Conservation (phyloP, 768 basidiomycete genomes). For the Sporobolomyces pararoseus region DNA sequence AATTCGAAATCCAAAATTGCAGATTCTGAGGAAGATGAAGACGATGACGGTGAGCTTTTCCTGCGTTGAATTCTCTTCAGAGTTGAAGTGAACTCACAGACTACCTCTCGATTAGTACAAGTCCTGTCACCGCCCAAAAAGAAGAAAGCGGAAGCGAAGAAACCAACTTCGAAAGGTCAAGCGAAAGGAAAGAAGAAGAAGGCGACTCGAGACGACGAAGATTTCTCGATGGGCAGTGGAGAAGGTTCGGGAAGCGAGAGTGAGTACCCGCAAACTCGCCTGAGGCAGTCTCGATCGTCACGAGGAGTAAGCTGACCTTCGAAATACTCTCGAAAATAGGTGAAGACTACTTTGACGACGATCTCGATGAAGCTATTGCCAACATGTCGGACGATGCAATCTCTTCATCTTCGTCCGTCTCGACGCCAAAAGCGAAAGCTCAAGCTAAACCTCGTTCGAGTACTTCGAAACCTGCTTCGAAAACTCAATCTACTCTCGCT, state of each 20-base stretch:
- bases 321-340: slow-evolving; percentile 2
- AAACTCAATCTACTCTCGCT: not conserved
- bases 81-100: not conserved
- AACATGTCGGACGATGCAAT: slow-evolving; percentile 9
- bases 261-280: slow-evolving; percentile 1
- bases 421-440: not conserved
- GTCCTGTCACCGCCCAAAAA: not conserved
- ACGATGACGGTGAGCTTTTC: not conserved
- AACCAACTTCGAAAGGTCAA: not conserved
- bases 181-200: slow-evolving; percentile 31
- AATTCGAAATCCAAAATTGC: not conserved
- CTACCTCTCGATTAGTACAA: not conserved
- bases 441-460: not conserved
- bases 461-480: not conserved
- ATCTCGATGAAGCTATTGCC: slow-evolving; percentile 33
- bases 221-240: slow-evolving; percentile 13
- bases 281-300: not conserved
- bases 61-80: not conserved
- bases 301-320: not conserved
- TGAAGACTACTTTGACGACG: slow-evolving; percentile 39
- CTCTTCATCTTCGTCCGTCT: slow-evolving; percentile 1
- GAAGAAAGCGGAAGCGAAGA: not conserved
- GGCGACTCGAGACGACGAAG: slow-evolving; percentile 23
- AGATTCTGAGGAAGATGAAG: slow-evolving; percentile 22
- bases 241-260: slow-evolving; percentile 16